Evolutionary conservation across 2,329 filamentous ascomycete genomes (phyloP).

Genomic region (Pyricularia grisea): DNA sequence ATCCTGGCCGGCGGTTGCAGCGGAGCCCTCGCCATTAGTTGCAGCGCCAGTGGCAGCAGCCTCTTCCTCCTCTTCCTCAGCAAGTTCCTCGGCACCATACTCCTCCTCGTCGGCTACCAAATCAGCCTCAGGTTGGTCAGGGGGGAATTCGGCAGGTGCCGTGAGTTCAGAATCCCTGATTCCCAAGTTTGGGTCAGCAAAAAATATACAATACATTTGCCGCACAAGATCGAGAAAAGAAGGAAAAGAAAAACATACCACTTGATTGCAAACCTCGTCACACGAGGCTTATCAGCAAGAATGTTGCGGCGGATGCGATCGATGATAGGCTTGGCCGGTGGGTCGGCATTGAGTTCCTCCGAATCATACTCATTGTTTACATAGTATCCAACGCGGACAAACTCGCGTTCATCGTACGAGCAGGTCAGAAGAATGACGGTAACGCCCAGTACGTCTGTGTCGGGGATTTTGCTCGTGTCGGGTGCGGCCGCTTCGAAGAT

Average conservation of each 20-base stretch:
- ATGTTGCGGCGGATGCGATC: slow-evolving; percentile 90
- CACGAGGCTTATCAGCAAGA: slow-evolving; percentile 91
- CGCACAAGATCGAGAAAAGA: slow-evolving; percentile 4
- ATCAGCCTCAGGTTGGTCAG: slow-evolving; percentile 95
- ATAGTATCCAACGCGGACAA: slow-evolving; percentile 97
- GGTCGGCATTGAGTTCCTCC: slow-evolving; percentile 79
- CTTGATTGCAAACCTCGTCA: slow-evolving; percentile 97
- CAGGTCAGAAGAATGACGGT: slow-evolving; percentile 95
- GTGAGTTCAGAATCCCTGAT: slow-evolving; percentile 93
- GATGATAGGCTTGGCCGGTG: slow-evolving; percentile 83
- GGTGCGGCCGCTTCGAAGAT: slow-evolving; percentile 93
- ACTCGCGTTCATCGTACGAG: slow-evolving; percentile 92
- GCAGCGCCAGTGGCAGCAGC: slow-evolving; percentile 39
- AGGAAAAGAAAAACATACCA: slow-evolving; percentile 58
- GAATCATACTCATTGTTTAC: slow-evolving; percentile 99
- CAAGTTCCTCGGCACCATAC: slow-evolving; percentile 85
- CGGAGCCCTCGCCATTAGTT: slow-evolving; percentile 11
- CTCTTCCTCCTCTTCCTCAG: slow-evolving; percentile 55
- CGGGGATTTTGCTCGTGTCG: slow-evolving; percentile 81
- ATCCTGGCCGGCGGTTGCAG: slow-evolving; percentile 13
- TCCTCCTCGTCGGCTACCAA: slow-evolving; percentile 73
- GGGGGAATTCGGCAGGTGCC: slow-evolving; percentile 90
- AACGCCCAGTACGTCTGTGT: slow-evolving; percentile 91
- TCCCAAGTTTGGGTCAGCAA: slow-evolving; percentile 13
- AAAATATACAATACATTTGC: background rate